A percentile compares a stretch with the other conserved stretches of the same genome.
Conservation (phyloP, 257 asterid species). For the Salvia hispanica region DNA sequence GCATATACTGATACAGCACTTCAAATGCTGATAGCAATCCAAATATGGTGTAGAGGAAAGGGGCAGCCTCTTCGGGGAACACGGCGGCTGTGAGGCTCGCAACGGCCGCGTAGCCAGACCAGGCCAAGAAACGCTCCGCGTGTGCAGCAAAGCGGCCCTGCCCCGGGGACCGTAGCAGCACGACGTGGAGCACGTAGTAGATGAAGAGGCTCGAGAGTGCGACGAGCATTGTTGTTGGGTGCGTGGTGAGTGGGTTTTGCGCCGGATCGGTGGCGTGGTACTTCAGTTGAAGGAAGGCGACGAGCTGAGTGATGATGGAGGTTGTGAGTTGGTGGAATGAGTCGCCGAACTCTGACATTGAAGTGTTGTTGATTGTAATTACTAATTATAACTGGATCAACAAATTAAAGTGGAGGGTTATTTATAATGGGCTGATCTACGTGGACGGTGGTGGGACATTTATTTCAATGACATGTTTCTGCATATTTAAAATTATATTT, state of each 20-base stretch:
- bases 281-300: background rate
- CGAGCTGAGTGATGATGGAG: background rate
- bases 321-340: slow-evolving; percentile 1
- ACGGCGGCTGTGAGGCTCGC: background rate
- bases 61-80: slow-evolving; percentile 3
- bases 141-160: background rate
- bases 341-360: slow-evolving; percentile 7
- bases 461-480: no score
- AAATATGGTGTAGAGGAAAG: background rate
- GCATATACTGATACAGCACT: background rate
- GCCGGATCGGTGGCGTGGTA: background rate
- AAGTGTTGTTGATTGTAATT: background rate
- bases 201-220: background rate
- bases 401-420: no score
- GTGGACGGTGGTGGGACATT: no score
- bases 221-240: slow-evolving; percentile 7
- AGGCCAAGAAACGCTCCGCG: no score
- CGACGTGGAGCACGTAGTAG: background rate
- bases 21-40: slow-evolving; percentile 1
- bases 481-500: no score
- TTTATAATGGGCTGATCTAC: no score
- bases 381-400: no score
- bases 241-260: background rate
- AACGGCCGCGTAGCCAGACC: no score
- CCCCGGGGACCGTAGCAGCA: background rate